Base-by-base conservation (phyloP, 768 basidiomycete species). In the Termitomyces eurrhizus region DNA sequence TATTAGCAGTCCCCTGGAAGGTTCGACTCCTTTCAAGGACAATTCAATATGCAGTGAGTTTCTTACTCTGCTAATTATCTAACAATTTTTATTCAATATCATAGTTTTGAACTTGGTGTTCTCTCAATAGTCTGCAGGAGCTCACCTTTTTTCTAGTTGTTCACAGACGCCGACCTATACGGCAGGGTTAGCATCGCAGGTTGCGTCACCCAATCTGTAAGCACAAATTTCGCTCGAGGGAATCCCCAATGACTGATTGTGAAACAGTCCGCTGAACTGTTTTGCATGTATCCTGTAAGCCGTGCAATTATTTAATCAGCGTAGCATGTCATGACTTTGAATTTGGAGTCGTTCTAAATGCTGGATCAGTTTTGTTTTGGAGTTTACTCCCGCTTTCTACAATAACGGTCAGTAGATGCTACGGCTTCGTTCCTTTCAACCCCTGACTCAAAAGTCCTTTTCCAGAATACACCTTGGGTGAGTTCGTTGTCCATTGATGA, bases 131-230 rank as follows among this genome's bases (percentile, higher is more conserved):
- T n/a, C n/a, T n/a, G n/a, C n/a, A n/a, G n/a, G n/a, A n/a, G n/a
- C 51, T 52, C 7, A 52, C 11, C n/a, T 7, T 52, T n/a, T 18
- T n/a, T 52, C 7, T 8, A 52, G 51, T 36, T 52, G 51, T 54
- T 54, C 13, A 11, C 53, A 11, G 53, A 54, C 1, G 37, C 53
- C 14, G 53, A 54, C 53, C 41, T 54, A 41, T 54, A 54, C 39
- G 53, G 21, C 29, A 37, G 53, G 8, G 53, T 54, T 18, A 29
- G 36, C 18, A 41, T 54, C 39, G 26, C 35, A 21, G 53, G 53
- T 18, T 42, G 53, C 26, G 53, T 42, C 53, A 54, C 39, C 39
- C 24, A 54, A 37, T 52, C 51, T 52, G 51, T 52, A 26, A 52
- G 51, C 36, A 36, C 12, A 14, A 21, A 12, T 13, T 2, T 21